Percentiles rank a stretch among this genome's conserved stretches.
These are phyloP conservation scores for Baorangia bicolor DNA, from an alignment of 768 basidiomycete species.

Conservation along the genomic window DNA sequence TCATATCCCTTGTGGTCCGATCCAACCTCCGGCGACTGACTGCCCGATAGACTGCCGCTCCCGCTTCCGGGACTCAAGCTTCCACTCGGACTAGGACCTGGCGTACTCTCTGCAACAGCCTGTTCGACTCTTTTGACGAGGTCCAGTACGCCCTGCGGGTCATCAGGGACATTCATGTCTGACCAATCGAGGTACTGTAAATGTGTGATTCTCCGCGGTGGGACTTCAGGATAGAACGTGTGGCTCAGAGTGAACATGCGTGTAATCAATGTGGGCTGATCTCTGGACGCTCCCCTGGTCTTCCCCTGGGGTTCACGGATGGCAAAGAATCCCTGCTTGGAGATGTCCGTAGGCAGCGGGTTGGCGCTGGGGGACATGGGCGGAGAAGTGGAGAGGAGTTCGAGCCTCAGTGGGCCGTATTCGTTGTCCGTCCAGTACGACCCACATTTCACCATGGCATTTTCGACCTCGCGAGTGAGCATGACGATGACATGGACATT, in stretches of 20 bases:
- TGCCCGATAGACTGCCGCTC: slow-evolving; percentile 15
- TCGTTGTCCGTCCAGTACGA: slow-evolving; percentile 75
- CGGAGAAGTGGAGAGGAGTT: slow-evolving; percentile 48
- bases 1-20: slow-evolving; percentile 3
- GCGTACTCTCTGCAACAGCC: slow-evolving; percentile 28
- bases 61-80: slow-evolving; percentile 22
- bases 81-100: slow-evolving; percentile 30
- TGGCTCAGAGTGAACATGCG: slow-evolving; percentile 71
- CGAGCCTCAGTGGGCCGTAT: slow-evolving; percentile 72
- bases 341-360: slow-evolving; percentile 35
- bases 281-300: slow-evolving; percentile 8
- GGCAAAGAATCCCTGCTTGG: slow-evolving; percentile 38
- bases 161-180: slow-evolving; percentile 91
- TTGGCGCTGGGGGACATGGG: slow-evolving; percentile 16
- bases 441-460: slow-evolving; percentile 86
- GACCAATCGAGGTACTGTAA: slow-evolving; percentile 96
- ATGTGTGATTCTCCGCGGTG: slow-evolving; percentile 72
- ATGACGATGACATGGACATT: slow-evolving; percentile 94
- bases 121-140: slow-evolving; percentile 70
- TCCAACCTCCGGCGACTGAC: slow-evolving; percentile 18
- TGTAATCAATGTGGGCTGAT: slow-evolving; percentile 41
- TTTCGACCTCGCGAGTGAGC: slow-evolving; percentile 92
- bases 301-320: slow-evolving; percentile 23
- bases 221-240: slow-evolving; percentile 53
- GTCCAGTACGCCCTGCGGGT: slow-evolving; percentile 70